A percentile compares a stretch with the other conserved stretches of the same genome.
Evolutionary conservation across 192 early-diverging fungal genomes (phyloP).

Genomic region (Backusella tarrabulga): DNA sequence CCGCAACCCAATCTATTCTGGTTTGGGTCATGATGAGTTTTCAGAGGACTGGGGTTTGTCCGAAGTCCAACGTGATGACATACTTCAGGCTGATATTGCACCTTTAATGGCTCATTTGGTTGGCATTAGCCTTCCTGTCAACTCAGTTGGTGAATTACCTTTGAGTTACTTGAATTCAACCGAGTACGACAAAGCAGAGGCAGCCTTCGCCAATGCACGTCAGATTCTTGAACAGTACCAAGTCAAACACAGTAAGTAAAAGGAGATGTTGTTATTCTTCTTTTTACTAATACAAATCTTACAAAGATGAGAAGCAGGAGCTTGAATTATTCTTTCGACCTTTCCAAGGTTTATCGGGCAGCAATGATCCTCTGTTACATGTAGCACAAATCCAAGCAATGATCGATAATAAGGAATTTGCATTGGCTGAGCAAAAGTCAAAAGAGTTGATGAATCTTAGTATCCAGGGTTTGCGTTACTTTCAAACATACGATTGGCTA

Average conservation of each 20-base stretch:
- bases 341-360: conserved; percentile 61
- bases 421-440: conserved; percentile 69
- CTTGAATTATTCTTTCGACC: conserved; percentile 82
- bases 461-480: conserved; percentile 87
- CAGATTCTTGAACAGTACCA: conserved; percentile 86
- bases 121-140: conserved; percentile 85
- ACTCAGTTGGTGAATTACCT: conserved; percentile 92
- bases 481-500: conserved; percentile 97
- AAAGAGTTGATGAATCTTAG: conserved; percentile 59
- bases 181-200: conserved; percentile 71
- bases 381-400: conserved; percentile 57
- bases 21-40: conserved; percentile 73
- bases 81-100: conserved; percentile 94
- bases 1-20: conserved; percentile 52
- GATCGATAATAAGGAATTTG: conserved; percentile 62
- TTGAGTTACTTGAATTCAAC: conserved; percentile 71
- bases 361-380: conserved; percentile 48
- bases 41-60: conserved; percentile 70
- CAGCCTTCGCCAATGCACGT: conserved; percentile 77
- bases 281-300: neutral
- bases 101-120: conserved; percentile 91
- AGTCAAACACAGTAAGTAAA: conserved; percentile 66
- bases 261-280: neutral
- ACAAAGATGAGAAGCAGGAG: conserved; percentile 63
- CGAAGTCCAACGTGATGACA: conserved; percentile 70